Base-by-base conservation (phyloP, 2,329 filamentous ascomycete species). In the Leptographium galeiforme region DNA sequence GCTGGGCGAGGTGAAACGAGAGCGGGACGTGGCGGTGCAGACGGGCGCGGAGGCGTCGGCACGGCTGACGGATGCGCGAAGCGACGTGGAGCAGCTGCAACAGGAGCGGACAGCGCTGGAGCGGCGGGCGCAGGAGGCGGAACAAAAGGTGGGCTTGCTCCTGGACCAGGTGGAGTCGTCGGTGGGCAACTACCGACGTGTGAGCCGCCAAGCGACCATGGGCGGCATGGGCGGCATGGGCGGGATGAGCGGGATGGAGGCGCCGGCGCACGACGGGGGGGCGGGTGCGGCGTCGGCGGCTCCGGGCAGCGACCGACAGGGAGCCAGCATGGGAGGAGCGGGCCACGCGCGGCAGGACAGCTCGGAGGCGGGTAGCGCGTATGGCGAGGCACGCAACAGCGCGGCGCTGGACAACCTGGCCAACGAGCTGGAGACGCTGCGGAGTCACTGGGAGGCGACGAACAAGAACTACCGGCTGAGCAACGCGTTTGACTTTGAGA, bases 381-480 rank as follows among this genome's bases (percentile, higher is more conserved):
- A 84, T 53, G 82, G 77, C 60, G 72, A 78, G 53, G 72, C 69
- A 51, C 72, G 79, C 59, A 78, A 81, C 65, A 80, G 77, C 62
- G 73, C 70, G 60, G 91, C 90, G 4, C 77, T 98, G 19, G 93
- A 98, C 68, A 93, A 85, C 58, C 79, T 98, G 30, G 91, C 93
- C 12, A 89, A 81, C 58, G 93, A 98, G 70, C 81, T 98, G 8
- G 93, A 98, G 66, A 86, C 87, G 13, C 75, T 98, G 48, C 82
- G 91, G 51, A 87, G 76, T 51, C 90, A 96, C 62, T 98, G 93
- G 93, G 89, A 97, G 70, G 88, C 85, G 41, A 95, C 89, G 13
- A 96, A 91, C 71, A 93, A 94, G 68, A 94, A 88, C 63, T 96
- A 97, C 67, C 85, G 93, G 30, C 72, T 96, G 46, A 95, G 88